These are phyloP conservation scores for Parietaria judaica DNA, from an alignment of 306 rosid species.

Conservation along the genomic window DNA sequence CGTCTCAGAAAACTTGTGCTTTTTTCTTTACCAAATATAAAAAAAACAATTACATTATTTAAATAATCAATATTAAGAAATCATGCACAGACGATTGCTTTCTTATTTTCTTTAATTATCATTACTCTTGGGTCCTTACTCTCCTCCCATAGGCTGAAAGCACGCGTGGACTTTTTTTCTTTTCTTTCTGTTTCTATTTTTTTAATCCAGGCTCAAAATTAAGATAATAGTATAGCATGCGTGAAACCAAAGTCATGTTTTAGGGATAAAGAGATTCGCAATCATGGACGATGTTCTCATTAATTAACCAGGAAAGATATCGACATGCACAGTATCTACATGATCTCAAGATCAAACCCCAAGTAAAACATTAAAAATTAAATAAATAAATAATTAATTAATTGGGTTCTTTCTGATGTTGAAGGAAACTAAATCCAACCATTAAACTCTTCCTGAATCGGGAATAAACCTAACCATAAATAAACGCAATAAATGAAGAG, in stretches of 20 bases:
- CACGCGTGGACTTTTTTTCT: not conserved
- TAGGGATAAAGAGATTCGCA: conserved; percentile 8
- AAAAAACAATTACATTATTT: too few relatives aligned
- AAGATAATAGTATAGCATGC: conserved; percentile 9
- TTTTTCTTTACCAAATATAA: too few relatives aligned
- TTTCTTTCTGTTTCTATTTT: too few relatives aligned
- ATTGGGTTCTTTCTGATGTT: not conserved
- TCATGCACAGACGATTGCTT: not conserved
- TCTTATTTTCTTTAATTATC: not conserved
- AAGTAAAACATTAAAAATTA: not conserved
- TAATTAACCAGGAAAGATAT: not conserved
- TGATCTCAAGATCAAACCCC: not conserved
- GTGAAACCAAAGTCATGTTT: conserved; percentile 19
- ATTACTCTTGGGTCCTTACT: not conserved
- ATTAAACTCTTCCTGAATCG: not conserved
- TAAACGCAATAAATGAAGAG: not conserved
- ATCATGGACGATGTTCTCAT: conserved; percentile 9
- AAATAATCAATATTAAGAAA: too few relatives aligned
- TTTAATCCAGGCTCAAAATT: not conserved
- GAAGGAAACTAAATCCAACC: conserved; percentile 1
- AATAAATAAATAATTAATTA: too few relatives aligned
- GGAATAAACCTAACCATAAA: not conserved
- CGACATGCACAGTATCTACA: conserved; percentile 2
- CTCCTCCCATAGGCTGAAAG: not conserved
- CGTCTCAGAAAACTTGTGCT: too few relatives aligned